Evolutionary conservation across 768 basidiomycete species (phyloP).

Genomic region (Lyophyllum semitale): DNA sequence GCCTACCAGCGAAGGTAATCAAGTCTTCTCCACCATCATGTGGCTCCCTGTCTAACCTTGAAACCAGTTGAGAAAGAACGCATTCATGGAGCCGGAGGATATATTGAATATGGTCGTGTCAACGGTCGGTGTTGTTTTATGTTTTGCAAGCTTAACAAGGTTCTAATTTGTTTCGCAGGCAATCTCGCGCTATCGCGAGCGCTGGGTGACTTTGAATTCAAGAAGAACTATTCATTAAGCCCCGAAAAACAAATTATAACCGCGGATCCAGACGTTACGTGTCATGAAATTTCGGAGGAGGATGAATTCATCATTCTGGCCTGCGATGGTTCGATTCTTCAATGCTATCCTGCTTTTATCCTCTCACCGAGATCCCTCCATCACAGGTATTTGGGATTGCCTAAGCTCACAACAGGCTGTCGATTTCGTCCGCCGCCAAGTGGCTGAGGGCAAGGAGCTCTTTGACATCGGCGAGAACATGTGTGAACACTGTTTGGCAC

Average conservation of each 20-base stretch:
- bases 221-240: slow-evolving; percentile 80
- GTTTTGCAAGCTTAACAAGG: not conserved
- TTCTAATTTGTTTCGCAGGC: slow-evolving; percentile 46
- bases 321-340: slow-evolving; percentile 77
- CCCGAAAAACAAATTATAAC: slow-evolving; percentile 96
- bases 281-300: slow-evolving; percentile 79
- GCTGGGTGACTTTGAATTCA: slow-evolving; percentile 98
- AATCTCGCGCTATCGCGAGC: slow-evolving; percentile 95
- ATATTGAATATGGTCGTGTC: slow-evolving; percentile 94
- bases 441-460: slow-evolving; percentile 79
- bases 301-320: slow-evolving; percentile 98
- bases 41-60: slow-evolving; percentile 4
- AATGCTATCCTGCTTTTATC: slow-evolving; percentile 1
- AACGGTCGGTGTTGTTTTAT: slow-evolving; percentile 62
- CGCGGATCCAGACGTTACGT: slow-evolving; percentile 86
- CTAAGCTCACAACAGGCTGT: slow-evolving; percentile 90
- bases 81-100: slow-evolving; percentile 90
- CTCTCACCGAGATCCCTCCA: slow-evolving; percentile 8
- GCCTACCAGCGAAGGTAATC: slow-evolving; percentile 80
- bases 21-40: not conserved
- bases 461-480: slow-evolving; percentile 86
- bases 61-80: slow-evolving; percentile 76
- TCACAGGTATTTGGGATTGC: slow-evolving; percentile 98
- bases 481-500: slow-evolving; percentile 92
- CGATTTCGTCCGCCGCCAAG: slow-evolving; percentile 81